Evolutionary conservation across 768 basidiomycete species (phyloP).

Genomic region (Crassisporium funariophilum): DNA sequence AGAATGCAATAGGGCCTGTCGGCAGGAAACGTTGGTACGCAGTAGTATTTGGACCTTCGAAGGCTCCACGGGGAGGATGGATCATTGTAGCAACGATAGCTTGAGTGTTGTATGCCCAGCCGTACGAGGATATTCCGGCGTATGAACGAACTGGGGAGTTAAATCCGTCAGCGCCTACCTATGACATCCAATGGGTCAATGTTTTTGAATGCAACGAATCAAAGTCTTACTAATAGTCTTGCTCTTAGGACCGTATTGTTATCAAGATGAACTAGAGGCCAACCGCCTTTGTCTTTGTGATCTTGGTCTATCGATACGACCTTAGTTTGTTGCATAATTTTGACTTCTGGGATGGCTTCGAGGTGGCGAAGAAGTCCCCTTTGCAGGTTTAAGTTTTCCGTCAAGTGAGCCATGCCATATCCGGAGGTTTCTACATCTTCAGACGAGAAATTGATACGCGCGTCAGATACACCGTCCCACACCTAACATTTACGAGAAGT

Average conservation of each 20-base stretch:
- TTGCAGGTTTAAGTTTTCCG: conserved; percentile 94
- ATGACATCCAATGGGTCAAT: not conserved
- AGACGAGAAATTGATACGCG: conserved; percentile 72
- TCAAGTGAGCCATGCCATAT: conserved; percentile 75
- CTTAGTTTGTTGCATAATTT: conserved; percentile 70
- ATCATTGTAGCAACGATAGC: conserved; percentile 88
- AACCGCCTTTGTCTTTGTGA: conserved; percentile 54
- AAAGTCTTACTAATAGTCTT: conserved; percentile 65
- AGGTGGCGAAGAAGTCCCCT: conserved; percentile 75
- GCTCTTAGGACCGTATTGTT: conserved; percentile 67
- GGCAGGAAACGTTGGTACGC: conserved; percentile 96
- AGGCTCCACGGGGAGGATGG: conserved; percentile 66
- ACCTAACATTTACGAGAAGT: conserved; percentile 47
- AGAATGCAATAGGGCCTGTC: conserved; percentile 93
- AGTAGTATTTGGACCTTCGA: conserved; percentile 68
- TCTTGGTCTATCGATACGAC: conserved; percentile 71
- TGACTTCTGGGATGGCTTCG: conserved; percentile 48
- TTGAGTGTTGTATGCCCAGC: conserved; percentile 89
- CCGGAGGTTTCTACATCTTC: conserved; percentile 39
- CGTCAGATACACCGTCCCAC: conserved; percentile 90
- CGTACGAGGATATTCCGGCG: conserved; percentile 83
- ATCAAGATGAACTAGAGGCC: conserved; percentile 81
- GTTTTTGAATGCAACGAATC: not conserved
- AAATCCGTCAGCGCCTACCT: conserved; percentile 95
- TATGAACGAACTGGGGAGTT: conserved; percentile 92